phyloP scores from a whole-genome alignment of 495 filamentous ascomycete species.

The Aspergillus haitiensis region DNA sequence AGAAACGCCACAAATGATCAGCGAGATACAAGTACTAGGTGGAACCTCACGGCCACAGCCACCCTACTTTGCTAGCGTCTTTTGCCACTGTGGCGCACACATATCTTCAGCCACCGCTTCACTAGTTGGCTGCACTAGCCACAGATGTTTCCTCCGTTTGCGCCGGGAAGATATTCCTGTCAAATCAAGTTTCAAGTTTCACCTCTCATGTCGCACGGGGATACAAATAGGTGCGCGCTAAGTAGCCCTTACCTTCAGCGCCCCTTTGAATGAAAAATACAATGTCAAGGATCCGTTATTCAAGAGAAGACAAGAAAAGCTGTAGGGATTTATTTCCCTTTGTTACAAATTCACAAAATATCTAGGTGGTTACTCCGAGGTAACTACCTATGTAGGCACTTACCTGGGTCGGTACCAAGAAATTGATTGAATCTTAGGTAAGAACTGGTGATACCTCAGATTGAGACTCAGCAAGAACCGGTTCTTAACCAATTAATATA shows the following conservation, averaged over 20 bases:
- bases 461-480: not conserved
- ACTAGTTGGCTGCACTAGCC: conserved; percentile 3
- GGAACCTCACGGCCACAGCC: not conserved
- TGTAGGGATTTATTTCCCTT: not conserved
- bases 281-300: not conserved
- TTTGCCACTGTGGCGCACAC: conserved; percentile 7
- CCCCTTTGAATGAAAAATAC: not conserved
- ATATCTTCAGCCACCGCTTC: conserved; percentile 5
- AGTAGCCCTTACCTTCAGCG: not conserved
- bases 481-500: too few species aligned
- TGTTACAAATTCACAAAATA: not conserved
- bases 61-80: not conserved
- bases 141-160: not conserved
- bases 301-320: not conserved
- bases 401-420: not conserved
- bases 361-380: not conserved
- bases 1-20: conserved; percentile 4
- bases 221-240: not conserved
- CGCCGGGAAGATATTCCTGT: not conserved
- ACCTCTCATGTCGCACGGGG: not conserved
- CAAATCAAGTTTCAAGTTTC: not conserved
- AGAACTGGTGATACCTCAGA: conserved; percentile 3
- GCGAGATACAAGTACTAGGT: too few species aligned
- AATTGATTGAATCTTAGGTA: not conserved
- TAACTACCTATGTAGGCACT: too few species aligned